Base-by-base conservation (phyloP, 257 asterid genomes). In the Solanum appendiculatum region DNA sequence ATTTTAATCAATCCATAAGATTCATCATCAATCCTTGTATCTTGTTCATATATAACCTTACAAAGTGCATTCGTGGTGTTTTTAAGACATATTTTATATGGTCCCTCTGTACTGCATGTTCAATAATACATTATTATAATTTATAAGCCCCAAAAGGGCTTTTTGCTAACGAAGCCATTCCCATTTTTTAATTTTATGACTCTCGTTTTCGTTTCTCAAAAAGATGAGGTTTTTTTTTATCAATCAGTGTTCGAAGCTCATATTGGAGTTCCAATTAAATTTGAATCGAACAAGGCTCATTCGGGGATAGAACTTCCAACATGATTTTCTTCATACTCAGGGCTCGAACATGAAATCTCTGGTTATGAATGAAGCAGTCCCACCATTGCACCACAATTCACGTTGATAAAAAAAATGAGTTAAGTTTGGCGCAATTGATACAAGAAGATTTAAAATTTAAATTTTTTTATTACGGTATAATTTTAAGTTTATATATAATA, bases 101-200 rank as follows among this genome's bases (percentile, higher is more conserved):
- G 6, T 81, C 2, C 29, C 9, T 29, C 9, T 81, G 68, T 81
- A 68, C 14, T 20, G 68, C 85, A 81, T 81, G 68, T 48, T 42
- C 85, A 81, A 81, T 48, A 81, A 81, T 81, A 81, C 85, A 51
- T n/a, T 75, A 51, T n/a, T 51, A 40, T 68, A 3, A 29, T 37
- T 37, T 73, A 73, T 81, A 44, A 8, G 15, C 5, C 39, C 40
- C n/a, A 44, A 44, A 14, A 15, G 3, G 37, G 6, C 40, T 48
- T 48, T 78, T 46, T 80, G 84, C 42, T 29, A 46, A 16, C 40
- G 20, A 80, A 46, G 3, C 6, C 58, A 9, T 36, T 16, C 7
- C 34, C 27, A 40, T 34, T 72, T 29, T 69, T 16, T 7, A 14
- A 33, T 70, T 72, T 37, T 34, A 9, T 21, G 6, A 37, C n/a